Base-by-base conservation (phyloP, 805 yeast genomes). In the Starmerella stellata region DNA sequence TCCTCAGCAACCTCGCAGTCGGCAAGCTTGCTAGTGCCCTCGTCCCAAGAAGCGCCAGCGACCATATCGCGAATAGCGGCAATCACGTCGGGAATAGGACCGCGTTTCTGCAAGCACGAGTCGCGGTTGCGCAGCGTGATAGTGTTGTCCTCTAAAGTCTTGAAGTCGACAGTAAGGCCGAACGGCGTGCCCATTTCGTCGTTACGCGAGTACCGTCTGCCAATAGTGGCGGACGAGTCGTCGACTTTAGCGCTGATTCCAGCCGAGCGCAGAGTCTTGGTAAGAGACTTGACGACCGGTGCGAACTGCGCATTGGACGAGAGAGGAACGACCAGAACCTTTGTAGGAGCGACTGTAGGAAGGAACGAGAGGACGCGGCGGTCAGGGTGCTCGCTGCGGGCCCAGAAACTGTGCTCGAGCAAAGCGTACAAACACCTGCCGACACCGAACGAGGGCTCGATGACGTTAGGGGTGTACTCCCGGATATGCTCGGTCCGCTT, bases 131-230 rank as follows among this genome's bases (percentile, higher is more conserved):
- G 81, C 56, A 87, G 69, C 27, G 98, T 87, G 48, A 87, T 79
- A 13, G 95, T 75, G 37, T 72, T 72, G 57, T 87, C 95, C 57
- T 77, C 72, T 45, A 79, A 71, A 39, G 93, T 76, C 48, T 87
- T 95, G 60, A 90, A 87, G 62, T 87, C 98, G 52, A 87, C 78
- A 47, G 98, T 87, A 62, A 87, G 74, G 60, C 98, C 98, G 58
- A 90, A 90, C 52, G 98, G 98, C 39, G 96, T 90, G 62, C 98
- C 98, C 56, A 87, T 70, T 66, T 87, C 98, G 62, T 87, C 98
- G 61, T 87, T 87, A 67, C 98, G 80, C 47, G 98, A 83, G 55
- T 87, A 87, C 65, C 98, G 78, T 67, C 85, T 81, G 65, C 98
- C 98, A 53, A 87, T 90, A 24, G 96, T 80, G 17, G 94, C 95